Evolutionary conservation across 495 filamentous ascomycete species (phyloP), one percentile per base, ranked within the genome.

Genomic region (Immersiella caudata): DNA sequence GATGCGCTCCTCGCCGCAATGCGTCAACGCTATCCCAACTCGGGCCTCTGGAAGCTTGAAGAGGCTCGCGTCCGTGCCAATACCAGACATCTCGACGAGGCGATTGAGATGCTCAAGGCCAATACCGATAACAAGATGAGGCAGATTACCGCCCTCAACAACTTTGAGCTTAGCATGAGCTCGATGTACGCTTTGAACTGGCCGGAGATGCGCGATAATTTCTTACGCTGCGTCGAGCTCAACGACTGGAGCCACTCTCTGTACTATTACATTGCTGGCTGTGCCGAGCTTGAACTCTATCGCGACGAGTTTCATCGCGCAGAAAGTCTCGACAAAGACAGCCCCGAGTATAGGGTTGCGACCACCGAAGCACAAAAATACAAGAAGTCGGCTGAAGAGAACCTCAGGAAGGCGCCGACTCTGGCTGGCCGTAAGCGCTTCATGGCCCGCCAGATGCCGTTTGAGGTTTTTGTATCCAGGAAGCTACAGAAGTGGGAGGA

Each of bases 401-500:
- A 89, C 65, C 80, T 98, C 66, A 82, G 84, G 46, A 88, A 87
- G 66, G 91, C 91, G 1, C 92, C 92, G 0, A 83, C 86, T 0
- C 82, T 91, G 57, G 90, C 91, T 7, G 94, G 94, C 50, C 92
- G 89, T 79, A 97, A 97, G 78, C 84, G 86, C 11, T 93, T 98
- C 78, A 92, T 98, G 90, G 90, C 92, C 1, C 86, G 89, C 18
- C 91, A 93, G 70, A 81, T 97, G 18, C 95, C 96, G 0, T 94
- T 98, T 65, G 96, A 99, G 77, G 82, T 91, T 33, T 97, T 96
- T 73, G 91, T 94, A 0, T 79, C 83, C 59, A 89, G 93, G 33
- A 98, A 97, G 77, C 78, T 97, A 52, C 84, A 87, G 59, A 97
- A 96, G 80, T 97, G 93, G 94, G 90, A 96, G 71, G 86, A 89